These are phyloP conservation scores for Stromatinia cepivora DNA, from an alignment of 2,329 filamentous ascomycete genomes.

Conservation along the genomic window DNA sequence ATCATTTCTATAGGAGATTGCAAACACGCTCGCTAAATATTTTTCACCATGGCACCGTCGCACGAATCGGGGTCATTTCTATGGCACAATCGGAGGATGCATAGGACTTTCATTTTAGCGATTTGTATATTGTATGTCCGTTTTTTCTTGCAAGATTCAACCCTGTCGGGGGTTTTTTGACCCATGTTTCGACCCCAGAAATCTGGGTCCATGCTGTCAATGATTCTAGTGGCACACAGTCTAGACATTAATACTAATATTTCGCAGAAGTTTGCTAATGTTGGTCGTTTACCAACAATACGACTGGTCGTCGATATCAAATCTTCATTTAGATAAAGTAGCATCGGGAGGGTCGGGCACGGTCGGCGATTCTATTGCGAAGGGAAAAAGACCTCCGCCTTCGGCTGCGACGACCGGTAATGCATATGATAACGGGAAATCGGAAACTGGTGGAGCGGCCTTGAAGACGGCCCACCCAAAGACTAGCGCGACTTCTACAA, in stretches of 20 bases:
- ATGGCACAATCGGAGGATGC: slow-evolving; percentile 10
- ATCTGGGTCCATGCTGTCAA: background rate
- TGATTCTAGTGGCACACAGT: background rate
- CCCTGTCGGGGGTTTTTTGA: background rate
- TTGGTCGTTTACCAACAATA: slow-evolving; percentile 7
- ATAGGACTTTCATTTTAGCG: slow-evolving; percentile 14
- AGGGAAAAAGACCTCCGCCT: background rate
- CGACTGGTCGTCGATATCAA: slow-evolving; percentile 13
- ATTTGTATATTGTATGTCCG: slow-evolving; percentile 17
- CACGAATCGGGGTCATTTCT: background rate
- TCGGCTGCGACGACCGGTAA: background rate
- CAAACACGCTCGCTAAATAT: background rate
- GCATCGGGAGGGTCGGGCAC: background rate
- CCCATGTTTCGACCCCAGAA: background rate
- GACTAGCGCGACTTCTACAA: background rate
- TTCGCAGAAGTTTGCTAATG: slow-evolving; percentile 7
- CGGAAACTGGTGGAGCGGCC: background rate
- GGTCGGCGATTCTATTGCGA: background rate
- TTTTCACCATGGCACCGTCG: background rate
- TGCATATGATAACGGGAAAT: background rate
- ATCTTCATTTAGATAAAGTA: slow-evolving; percentile 6
- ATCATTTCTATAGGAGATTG: background rate
- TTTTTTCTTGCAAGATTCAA: slow-evolving; percentile 2
- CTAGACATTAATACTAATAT: background rate
- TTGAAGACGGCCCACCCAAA: background rate